phyloP scores from a whole-genome alignment of 495 filamentous ascomycete genomes.

The Aspergillus hancockii region DNA sequence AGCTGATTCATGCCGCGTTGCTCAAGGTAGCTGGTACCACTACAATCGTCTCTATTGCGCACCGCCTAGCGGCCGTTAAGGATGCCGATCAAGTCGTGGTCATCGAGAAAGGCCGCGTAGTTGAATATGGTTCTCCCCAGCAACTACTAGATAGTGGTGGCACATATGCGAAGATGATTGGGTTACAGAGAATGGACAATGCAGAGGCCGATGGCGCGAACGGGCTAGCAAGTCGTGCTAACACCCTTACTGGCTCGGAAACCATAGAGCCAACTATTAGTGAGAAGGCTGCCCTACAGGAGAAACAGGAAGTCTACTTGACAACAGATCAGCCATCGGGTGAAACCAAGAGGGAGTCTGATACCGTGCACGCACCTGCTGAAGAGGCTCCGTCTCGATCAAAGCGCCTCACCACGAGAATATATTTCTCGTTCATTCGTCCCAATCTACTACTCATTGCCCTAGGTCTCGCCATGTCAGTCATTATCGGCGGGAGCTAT shows the following conservation, averaged over 20 bases:
- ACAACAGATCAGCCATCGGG: too few relatives aligned
- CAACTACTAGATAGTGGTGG: slow-evolving; percentile 33
- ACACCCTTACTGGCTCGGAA: too few relatives aligned
- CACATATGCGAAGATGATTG: slow-evolving; percentile 45
- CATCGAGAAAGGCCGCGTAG: slow-evolving; percentile 48
- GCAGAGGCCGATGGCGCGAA: too few relatives aligned
- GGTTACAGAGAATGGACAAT: slow-evolving; percentile 25
- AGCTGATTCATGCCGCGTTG: slow-evolving; percentile 48
- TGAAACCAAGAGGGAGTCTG: too few relatives aligned
- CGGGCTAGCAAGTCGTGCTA: too few relatives aligned
- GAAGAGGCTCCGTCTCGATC: slow-evolving; percentile 3
- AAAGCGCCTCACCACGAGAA: slow-evolving; percentile 26
- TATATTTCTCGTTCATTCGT: slow-evolving; percentile 27
- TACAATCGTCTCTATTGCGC: slow-evolving; percentile 43
- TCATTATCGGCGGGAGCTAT: slow-evolving; percentile 45
- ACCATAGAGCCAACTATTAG: too few relatives aligned
- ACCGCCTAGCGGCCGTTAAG: slow-evolving; percentile 42
- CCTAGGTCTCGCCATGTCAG: slow-evolving; percentile 34
- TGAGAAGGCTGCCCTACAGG: too few relatives aligned
- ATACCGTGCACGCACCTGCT: too few relatives aligned
- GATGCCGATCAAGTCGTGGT: slow-evolving; percentile 66
- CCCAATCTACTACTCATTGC: slow-evolving; percentile 35
- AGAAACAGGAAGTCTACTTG: too few relatives aligned
- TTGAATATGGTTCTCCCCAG: slow-evolving; percentile 52
- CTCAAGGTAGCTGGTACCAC: slow-evolving; percentile 38